Base-by-base conservation (phyloP, 768 basidiomycete genomes). In the Rhizopogon sp. region DNA sequence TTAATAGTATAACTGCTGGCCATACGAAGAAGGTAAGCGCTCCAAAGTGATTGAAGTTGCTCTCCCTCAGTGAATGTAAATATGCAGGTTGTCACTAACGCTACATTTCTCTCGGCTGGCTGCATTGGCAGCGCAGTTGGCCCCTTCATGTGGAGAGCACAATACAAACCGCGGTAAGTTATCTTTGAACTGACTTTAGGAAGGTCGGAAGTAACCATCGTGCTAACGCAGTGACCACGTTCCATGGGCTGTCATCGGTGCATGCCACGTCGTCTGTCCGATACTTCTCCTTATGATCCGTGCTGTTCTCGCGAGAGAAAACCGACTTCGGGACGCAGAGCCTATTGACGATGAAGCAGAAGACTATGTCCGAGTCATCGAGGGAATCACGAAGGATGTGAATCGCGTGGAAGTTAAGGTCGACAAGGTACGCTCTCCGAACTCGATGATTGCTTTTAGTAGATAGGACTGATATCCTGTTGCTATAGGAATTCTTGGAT, bases 121-220 rank as follows among this genome's bases (percentile, higher is more conserved):
- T 79, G 78, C 60, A 56, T 79, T 31, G 78, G 78, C 16, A 86
- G 87, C 59, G 70, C 85, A 10, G 79, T 78, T 8, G 79, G 78
- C n/a, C 84, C 85, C 0, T 84, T 84, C 65, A 86, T 87, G 83
- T 87, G 85, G 85, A 79, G 82, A 65, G 74, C 71, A 4, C 71
- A 79, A 63, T 87, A 83, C 62, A 77, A 75, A 56, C 85, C 84
- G 13, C 75, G 82, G 82, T 82, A 52, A 16, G 43, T 28, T 29
- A 68, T 52, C 28, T 13, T 39, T 53, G 14, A 16, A 22, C 37
- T 28, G 22, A n/a, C 16, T 33, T 50, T 50, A 17, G 17, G 43
- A 28, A 37, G 10, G 39, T 17, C 35, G 7, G 47, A 51, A 50
- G 55, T 39, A 7, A 40, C 17, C 28, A 39, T 22, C 9, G 7